Conservation (phyloP, 345 rosid species). For the Lepidium sativum region DNA sequence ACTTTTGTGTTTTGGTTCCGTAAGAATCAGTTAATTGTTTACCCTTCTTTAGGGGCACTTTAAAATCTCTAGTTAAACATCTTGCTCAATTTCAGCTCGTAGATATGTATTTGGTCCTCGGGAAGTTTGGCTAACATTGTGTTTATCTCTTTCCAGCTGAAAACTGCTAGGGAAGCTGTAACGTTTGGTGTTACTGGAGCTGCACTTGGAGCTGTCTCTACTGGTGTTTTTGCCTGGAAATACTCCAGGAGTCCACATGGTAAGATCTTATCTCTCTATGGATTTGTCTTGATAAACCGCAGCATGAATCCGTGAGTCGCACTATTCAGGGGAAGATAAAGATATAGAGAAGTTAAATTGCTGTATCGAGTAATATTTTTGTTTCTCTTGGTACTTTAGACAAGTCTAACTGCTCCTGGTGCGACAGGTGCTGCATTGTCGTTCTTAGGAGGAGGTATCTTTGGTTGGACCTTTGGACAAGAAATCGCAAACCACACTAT, state of each 20-base stretch:
- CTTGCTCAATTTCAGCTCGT: not conserved
- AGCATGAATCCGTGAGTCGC: no score
- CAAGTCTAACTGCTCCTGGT: not conserved
- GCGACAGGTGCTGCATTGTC: conserved; percentile 73
- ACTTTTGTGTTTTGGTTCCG: not conserved
- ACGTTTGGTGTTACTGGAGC: conserved; percentile 46
- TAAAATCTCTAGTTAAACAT: not conserved
- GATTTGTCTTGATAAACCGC: not conserved
- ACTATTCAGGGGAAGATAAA: no score
- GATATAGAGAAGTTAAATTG: not conserved
- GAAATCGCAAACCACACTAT: conserved; percentile 62
- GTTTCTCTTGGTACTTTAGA: not conserved
- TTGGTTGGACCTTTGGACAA: conserved; percentile 90
- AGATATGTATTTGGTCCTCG: not conserved
- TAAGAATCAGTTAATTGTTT: not conserved
- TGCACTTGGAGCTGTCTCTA: conserved; percentile 65
- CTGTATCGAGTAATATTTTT: not conserved
- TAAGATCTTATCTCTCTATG: conserved; percentile 6
- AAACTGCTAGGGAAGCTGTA: conserved; percentile 72
- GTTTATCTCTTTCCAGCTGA: conserved; percentile 44
- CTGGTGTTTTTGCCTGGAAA: conserved; percentile 84
- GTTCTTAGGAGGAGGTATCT: conserved; percentile 68
- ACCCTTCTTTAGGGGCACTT: not conserved
- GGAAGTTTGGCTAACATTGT: not conserved
- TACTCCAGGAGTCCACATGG: conserved; percentile 86